Conservation (phyloP, 768 basidiomycete species). For the Rhizopogon vinicolor region DNA sequence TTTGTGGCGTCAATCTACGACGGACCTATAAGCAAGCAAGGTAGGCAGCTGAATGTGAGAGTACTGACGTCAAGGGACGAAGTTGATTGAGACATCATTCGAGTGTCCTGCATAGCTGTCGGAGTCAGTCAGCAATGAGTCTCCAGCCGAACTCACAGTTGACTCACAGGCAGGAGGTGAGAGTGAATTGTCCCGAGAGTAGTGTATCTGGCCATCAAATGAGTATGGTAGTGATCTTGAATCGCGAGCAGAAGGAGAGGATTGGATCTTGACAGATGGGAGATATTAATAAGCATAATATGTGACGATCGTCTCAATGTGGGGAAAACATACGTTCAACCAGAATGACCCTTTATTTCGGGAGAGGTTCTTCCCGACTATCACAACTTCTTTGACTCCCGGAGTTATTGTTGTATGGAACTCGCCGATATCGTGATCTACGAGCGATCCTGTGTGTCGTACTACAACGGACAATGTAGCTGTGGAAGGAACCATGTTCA, state of each 20-base stretch:
- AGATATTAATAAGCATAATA: constrained; percentile 2
- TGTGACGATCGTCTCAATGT: not conserved
- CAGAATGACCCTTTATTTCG: constrained; percentile 58
- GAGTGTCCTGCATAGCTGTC: no score
- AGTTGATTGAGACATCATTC: no score
- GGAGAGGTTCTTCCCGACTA: constrained; percentile 48
- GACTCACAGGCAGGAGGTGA: no score
- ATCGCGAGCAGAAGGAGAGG: constrained; percentile 38
- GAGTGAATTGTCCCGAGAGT: constrained; percentile 58
- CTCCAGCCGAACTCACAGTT: no score
- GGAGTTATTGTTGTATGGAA: constrained; percentile 48
- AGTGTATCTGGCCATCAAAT: constrained; percentile 73
- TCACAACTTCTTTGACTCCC: constrained; percentile 62
- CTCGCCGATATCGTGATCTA: constrained; percentile 63
- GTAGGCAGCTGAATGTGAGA: no score
- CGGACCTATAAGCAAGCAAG: no score
- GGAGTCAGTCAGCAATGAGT: no score
- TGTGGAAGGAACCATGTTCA: constrained; percentile 68
- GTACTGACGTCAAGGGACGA: no score
- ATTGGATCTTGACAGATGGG: constrained; percentile 44
- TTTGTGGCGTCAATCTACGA: no score
- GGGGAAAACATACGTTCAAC: constrained; percentile 47
- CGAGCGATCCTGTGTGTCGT: constrained; percentile 55
- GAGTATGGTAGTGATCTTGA: constrained; percentile 47
- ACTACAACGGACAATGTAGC: constrained; percentile 56